A percentile compares a stretch with the other conserved stretches of the same genome.
Evolutionary conservation across 345 rosid species (phyloP).

Genomic region (Psidium friedrichsthalianum): DNA sequence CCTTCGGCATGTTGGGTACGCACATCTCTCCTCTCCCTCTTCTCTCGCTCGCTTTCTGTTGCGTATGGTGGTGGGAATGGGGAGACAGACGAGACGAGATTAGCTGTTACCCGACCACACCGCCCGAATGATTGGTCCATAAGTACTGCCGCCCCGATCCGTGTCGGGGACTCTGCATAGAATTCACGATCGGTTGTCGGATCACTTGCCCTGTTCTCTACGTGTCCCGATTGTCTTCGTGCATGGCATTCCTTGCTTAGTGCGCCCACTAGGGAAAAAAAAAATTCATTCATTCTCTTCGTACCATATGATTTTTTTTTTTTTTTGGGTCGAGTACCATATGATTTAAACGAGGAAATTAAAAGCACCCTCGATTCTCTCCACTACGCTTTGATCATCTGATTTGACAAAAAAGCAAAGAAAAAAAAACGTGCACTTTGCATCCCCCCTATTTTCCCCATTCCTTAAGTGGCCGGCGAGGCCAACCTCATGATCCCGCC

Average conservation of each 20-base stretch:
- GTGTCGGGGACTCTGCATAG: neutral
- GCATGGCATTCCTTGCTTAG: neutral
- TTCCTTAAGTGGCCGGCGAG: too few species aligned
- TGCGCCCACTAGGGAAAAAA: too few species aligned
- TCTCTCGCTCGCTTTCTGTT: too few species aligned
- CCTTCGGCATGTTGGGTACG: constrained; percentile 9
- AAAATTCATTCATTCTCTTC: too few species aligned
- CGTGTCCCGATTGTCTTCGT: neutral
- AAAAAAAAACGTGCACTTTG: neutral
- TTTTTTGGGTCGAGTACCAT: too few species aligned
- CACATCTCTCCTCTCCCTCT: neutral
- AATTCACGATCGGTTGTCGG: neutral
- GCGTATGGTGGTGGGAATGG: neutral
- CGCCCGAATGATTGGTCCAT: neutral
- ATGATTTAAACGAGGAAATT: neutral
- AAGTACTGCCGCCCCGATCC: neutral
- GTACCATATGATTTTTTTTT: neutral
- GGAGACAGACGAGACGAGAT: neutral
- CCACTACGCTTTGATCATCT: neutral
- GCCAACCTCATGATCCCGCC: too few species aligned
- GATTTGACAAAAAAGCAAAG: neutral
- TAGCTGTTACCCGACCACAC: neutral
- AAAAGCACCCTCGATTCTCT: neutral
- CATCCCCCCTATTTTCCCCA: neutral
- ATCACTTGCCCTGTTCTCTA: too few species aligned